Percentiles rank a stretch among this genome's conserved stretches.
phyloP scores from a whole-genome alignment of 129 eudicot genomes.

The Flaveria robusta region DNA sequence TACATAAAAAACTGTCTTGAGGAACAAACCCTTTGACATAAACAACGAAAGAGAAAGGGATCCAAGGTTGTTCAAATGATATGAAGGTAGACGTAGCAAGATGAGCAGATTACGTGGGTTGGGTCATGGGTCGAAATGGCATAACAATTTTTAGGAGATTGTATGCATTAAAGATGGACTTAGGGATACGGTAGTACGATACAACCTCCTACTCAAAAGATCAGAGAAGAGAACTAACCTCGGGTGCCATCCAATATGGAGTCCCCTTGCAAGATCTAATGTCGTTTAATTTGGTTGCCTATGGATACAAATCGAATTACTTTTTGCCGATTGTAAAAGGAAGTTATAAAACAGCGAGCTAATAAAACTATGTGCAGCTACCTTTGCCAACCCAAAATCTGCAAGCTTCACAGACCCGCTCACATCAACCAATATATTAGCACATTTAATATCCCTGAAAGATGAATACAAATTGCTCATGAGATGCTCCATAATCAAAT shows the following conservation, averaged over 20 bases:
- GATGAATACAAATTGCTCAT: slow-evolving; percentile 18
- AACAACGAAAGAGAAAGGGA: neutral
- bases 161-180: neutral
- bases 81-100: slow-evolving; percentile 9
- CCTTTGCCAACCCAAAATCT: slow-evolving; percentile 99
- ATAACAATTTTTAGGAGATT: neutral
- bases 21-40: neutral
- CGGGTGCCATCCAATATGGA: slow-evolving; percentile 97
- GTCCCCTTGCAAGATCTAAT: slow-evolving; percentile 94
- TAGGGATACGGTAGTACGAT: neutral
- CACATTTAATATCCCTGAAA: slow-evolving; percentile 95
- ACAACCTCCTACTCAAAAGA: too few relatives aligned
- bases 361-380: slow-evolving; percentile 23
- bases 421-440: slow-evolving; percentile 82
- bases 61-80: neutral
- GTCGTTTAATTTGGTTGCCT: slow-evolving; percentile 78
- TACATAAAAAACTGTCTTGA: slow-evolving; percentile 14
- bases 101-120: neutral
- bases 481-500: neutral
- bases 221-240: slow-evolving; percentile 49
- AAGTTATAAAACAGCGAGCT: neutral
- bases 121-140: neutral
- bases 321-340: slow-evolving; percentile 9
- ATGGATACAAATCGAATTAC: slow-evolving; percentile 17
- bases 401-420: slow-evolving; percentile 89